These are phyloP conservation scores for Phytopythium helicoides DNA, from an alignment of 352 stramenopile species.

Conservation along the genomic window DNA sequence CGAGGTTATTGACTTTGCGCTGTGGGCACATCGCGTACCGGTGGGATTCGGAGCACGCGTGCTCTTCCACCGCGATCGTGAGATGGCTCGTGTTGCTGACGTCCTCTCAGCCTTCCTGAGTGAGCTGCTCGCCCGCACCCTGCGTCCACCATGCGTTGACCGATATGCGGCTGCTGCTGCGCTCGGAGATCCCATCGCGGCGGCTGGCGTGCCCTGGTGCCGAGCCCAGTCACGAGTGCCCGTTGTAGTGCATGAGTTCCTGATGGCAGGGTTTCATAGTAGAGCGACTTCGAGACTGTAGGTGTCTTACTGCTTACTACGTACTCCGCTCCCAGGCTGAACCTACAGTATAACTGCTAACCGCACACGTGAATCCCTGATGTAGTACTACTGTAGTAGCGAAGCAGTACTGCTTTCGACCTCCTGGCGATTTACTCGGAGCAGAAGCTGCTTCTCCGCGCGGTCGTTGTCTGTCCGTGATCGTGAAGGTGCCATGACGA, in stretches of 20 bases:
- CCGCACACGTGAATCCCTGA: too few relatives aligned
- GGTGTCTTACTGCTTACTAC: too few relatives aligned
- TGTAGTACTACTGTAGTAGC: too few relatives aligned
- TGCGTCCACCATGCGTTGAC: neutral
- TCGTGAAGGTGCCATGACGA: too few relatives aligned
- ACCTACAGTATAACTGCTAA: too few relatives aligned
- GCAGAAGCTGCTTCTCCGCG: too few relatives aligned
- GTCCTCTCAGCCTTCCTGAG: constrained; percentile 4
- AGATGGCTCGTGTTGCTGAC: neutral
- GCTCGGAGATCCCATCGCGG: neutral
- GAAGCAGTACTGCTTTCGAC: too few relatives aligned
- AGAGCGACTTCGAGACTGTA: too few relatives aligned
- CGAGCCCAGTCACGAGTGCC: constrained; percentile 4
- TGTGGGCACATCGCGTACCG: constrained; percentile 8
- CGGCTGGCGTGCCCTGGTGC: constrained; percentile 3
- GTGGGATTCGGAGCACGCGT: neutral
- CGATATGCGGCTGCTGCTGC: neutral
- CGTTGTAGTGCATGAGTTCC: constrained; percentile 5
- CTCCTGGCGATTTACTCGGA: too few relatives aligned
- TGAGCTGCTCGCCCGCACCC: constrained; percentile 6
- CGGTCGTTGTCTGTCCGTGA: too few relatives aligned
- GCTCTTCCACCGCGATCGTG: constrained; percentile 4
- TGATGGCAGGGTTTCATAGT: too few relatives aligned
- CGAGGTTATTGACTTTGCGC: constrained; percentile 22
- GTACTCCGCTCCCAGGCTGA: too few relatives aligned